Base-by-base conservation (phyloP, 164 flowering plant genomes). In the Santalum album region DNA sequence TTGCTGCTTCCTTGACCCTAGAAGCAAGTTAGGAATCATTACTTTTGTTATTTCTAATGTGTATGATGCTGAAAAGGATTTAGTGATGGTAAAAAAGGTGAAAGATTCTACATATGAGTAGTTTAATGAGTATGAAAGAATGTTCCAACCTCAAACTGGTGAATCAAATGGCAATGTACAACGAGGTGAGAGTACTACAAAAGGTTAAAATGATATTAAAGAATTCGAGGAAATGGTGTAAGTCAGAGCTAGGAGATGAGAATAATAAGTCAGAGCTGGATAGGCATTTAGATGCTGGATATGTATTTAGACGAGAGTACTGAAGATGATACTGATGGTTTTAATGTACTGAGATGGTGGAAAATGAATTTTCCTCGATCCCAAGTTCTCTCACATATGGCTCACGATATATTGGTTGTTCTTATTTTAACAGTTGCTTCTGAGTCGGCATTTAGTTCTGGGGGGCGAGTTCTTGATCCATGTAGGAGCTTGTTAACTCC, bases 261-360 rank as follows among this genome's bases (percentile, higher is more conserved):
- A n/a, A n/a, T n/a, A n/a, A n/a, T n/a, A n/a, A n/a, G n/a, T n/a
- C n/a, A n/a, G n/a, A n/a, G n/a, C n/a, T n/a, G n/a, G n/a, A n/a
- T n/a, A n/a, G n/a, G n/a, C n/a, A n/a, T n/a, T n/a, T n/a, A n/a
- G n/a, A n/a, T n/a, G n/a, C n/a, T n/a, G n/a, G n/a, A n/a, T n/a
- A n/a, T n/a, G n/a, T n/a, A n/a, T n/a, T n/a, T n/a, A n/a, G n/a
- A n/a, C n/a, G n/a, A n/a, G n/a, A n/a, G n/a, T n/a, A n/a, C n/a
- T n/a, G n/a, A n/a, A n/a, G n/a, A n/a, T n/a, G n/a, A n/a, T n/a
- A n/a, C n/a, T n/a, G n/a, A n/a, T n/a, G n/a, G n/a, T n/a, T n/a
- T n/a, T n/a, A n/a, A 55, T n/a, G 12, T 61, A 2, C 47, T 61
- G 51, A 1, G n/a, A 20, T 61, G 55, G 55, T 49, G 64, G 56